Evolutionary conservation across 2,329 filamentous ascomycete genomes (phyloP), one percentile per base, ranked within the genome.

Genomic region (Uncinocarpus reesii): DNA sequence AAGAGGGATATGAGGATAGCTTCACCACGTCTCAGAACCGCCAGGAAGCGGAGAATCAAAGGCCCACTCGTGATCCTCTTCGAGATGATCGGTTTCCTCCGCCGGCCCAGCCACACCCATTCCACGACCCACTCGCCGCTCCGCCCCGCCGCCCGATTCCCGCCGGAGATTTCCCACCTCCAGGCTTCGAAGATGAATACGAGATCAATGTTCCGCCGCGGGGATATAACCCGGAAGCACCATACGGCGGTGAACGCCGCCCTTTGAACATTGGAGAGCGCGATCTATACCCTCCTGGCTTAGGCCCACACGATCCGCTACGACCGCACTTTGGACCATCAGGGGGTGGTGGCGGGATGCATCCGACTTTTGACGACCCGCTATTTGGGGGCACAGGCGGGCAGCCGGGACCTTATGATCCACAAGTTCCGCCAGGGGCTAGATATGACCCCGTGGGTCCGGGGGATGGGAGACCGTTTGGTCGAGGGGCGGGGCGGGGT

Each of bases 311-410:
- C 57, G 89, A 95, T 64, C 88, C 90, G 10, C 67, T 95, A 2
- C 71, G 84, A 26, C 77, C 78, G 3, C 76, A 77, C 2, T 78
- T 86, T 48, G 77, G 80, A 5, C 77, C 78, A 24, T 74, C 77
- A 41, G 69, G 77, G n/a, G 75, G 78, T 0, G 77, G 79, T 11
- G 80, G 83, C 10, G 92, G 92, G 0, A 98, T 98, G 92, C 86
- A 95, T 65, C 92, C 92, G 0, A 94, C 89, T 0, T 92, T 95
- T 62, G 87, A 95, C 58, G 89, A 96, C 61, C 87, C 86, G 5
- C 66, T 95, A 41, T 95, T 95, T 61, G 76, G 75, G 4, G 83
- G 81, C 1, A 66, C 70, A 7, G 65, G 66, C 1, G 70, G 62
- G 5, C 65, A 72, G 2, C 65, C 67, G 29, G 71, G 66, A 11